Evolutionary conservation across 306 rosid genomes (phyloP).

Genomic region (Sphenostylis stenocarpa): DNA sequence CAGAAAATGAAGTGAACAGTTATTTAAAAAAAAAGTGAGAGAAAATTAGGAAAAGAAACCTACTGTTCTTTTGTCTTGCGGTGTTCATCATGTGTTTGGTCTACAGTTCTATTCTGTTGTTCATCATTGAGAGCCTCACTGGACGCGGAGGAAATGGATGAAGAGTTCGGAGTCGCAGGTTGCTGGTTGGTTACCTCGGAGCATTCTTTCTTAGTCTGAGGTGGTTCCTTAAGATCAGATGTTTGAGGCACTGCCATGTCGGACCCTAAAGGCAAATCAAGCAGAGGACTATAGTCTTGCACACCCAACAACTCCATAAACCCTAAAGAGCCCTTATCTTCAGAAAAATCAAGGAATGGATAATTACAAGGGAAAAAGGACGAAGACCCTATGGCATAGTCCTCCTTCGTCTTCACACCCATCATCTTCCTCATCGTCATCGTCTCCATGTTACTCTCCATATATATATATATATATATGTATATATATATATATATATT

Average conservation of each 20-base stretch:
- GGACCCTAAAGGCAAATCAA: constrained; percentile 42
- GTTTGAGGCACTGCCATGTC: constrained; percentile 5
- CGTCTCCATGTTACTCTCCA: constrained; percentile 39
- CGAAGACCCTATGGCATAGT: constrained; percentile 34
- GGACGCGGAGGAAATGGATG: constrained; percentile 75
- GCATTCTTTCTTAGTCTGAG: constrained; percentile 30
- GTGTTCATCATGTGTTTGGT: constrained; percentile 28
- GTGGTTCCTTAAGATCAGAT: neutral
- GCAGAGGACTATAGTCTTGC: constrained; percentile 39
- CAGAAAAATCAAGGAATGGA: constrained; percentile 54
- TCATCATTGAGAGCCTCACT: constrained; percentile 66
- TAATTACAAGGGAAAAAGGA: constrained; percentile 17
- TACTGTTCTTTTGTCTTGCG: neutral
- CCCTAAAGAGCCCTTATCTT: constrained; percentile 57
- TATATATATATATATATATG: too few species aligned
- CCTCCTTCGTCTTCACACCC: constrained; percentile 45
- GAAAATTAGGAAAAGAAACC: neutral
- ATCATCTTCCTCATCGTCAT: constrained; percentile 12
- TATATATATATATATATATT: too few species aligned
- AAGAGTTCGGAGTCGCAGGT: constrained; percentile 76
- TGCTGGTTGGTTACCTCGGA: constrained; percentile 49
- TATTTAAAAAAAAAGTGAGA: neutral
- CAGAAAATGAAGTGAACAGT: neutral
- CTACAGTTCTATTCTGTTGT: constrained; percentile 45
- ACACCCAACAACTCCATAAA: constrained; percentile 72